A percentile compares a stretch with the other conserved stretches of the same genome.
These are phyloP conservation scores for Plantago major DNA, from an alignment of 257 asterid genomes.

Conservation along the genomic window DNA sequence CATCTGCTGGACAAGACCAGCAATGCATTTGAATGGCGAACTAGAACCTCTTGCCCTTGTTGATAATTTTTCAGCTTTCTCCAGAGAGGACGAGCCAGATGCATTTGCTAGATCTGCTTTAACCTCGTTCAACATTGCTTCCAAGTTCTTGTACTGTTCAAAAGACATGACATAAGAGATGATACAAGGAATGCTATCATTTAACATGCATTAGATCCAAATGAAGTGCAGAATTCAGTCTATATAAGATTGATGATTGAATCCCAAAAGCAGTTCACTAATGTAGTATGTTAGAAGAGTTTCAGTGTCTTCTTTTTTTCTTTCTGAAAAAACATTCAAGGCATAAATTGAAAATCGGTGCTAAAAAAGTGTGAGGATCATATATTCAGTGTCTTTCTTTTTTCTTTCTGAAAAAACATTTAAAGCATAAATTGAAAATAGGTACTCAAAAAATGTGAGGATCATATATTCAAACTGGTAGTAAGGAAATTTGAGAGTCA, in stretches of 20 bases:
- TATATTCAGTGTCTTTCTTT: slow-evolving; percentile 7
- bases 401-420: slow-evolving; percentile 16
- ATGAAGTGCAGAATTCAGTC: background rate
- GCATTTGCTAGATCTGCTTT: slow-evolving; percentile 44
- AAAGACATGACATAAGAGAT: slow-evolving; percentile 21
- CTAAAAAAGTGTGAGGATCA: slow-evolving; percentile 6
- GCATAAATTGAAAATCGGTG: slow-evolving; percentile 1
- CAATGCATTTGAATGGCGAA: slow-evolving; percentile 89
- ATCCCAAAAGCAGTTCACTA: slow-evolving; percentile 16
- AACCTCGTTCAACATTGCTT: slow-evolving; percentile 64
- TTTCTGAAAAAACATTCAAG: slow-evolving; percentile 16
- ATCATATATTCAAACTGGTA: slow-evolving; percentile 4
- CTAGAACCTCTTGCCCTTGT: slow-evolving; percentile 74
- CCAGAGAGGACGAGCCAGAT: slow-evolving; percentile 40
- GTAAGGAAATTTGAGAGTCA: slow-evolving; percentile 6
- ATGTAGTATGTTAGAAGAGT: slow-evolving; percentile 1
- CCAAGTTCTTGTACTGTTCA: slow-evolving; percentile 78
- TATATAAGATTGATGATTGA: slow-evolving; percentile 12
- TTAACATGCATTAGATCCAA: slow-evolving; percentile 10
- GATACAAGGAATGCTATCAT: slow-evolving; percentile 11
- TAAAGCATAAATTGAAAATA: slow-evolving; percentile 5
- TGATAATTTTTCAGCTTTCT: slow-evolving; percentile 49
- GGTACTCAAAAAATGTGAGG: slow-evolving; percentile 5
- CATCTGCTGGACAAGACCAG: slow-evolving; percentile 82
- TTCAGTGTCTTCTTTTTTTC: slow-evolving; percentile 8